Evolutionary conservation across 805 yeast genomes (phyloP).

Genomic region (Cyberlindnera japonica): DNA sequence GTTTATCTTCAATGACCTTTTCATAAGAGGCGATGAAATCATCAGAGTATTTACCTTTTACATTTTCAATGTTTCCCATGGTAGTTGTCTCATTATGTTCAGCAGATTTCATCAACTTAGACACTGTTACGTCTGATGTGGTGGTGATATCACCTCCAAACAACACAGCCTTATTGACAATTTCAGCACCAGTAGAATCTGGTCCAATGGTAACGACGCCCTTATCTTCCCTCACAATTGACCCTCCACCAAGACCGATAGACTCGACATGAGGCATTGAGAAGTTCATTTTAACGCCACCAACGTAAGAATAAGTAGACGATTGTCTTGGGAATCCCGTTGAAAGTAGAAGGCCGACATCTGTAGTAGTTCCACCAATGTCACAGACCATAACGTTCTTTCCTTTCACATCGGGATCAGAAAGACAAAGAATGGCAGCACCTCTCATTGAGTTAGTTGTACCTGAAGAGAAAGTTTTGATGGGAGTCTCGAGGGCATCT

Average conservation of each 20-base stretch:
- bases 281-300: conserved; percentile 47
- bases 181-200: conserved; percentile 43
- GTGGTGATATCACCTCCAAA: conserved; percentile 48
- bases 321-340: conserved; percentile 47
- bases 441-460: conserved; percentile 48
- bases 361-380: conserved; percentile 50
- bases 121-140: conserved; percentile 36
- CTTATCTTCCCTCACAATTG: conserved; percentile 34
- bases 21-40: conserved; percentile 15
- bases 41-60: neutral
- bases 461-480: conserved; percentile 46
- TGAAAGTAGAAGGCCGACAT: conserved; percentile 43
- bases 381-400: conserved; percentile 38
- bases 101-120: too few species aligned
- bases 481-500: conserved; percentile 39
- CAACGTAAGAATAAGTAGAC: conserved; percentile 39
- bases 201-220: conserved; percentile 39
- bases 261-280: conserved; percentile 49
- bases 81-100: conserved; percentile 10
- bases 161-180: conserved; percentile 29
- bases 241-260: conserved; percentile 50
- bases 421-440: conserved; percentile 42
- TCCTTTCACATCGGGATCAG: conserved; percentile 26
- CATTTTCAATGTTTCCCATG: conserved; percentile 30
- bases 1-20: conserved; percentile 19